These are phyloP conservation scores for Acanthamoeba sp. DNA, from an alignment of 208 protist species.

Conservation along the genomic window DNA sequence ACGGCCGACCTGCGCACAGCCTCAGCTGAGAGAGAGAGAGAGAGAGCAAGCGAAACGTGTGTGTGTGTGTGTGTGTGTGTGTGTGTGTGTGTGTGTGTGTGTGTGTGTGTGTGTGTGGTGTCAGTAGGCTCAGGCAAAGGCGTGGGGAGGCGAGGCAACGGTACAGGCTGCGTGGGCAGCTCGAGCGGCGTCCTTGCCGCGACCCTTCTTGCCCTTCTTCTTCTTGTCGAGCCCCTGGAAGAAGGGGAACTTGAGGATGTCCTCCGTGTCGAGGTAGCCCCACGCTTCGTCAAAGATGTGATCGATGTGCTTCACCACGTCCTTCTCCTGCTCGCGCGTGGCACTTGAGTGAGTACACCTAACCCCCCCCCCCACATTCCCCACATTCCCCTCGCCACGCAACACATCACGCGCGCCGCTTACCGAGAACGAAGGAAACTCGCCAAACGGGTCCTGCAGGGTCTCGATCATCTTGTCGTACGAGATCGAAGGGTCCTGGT, in stretches of 20 bases:
- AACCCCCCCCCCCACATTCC: not conserved
- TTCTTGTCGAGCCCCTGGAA: constrained; percentile 46
- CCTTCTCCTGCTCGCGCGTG: not conserved
- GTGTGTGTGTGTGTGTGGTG: not conserved
- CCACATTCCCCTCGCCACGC: not conserved
- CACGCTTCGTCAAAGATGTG: constrained; percentile 47
- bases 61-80: not conserved
- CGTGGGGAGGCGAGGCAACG: not conserved
- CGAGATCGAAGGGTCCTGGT: constrained; percentile 21
- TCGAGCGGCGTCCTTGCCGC: constrained; percentile 42
- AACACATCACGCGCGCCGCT: not conserved
- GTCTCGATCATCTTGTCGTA: constrained; percentile 50
- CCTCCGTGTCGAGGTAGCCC: constrained; percentile 54
- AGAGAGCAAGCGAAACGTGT: not conserved
- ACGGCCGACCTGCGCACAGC: not conserved
- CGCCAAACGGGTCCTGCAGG: constrained; percentile 14
- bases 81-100: not conserved
- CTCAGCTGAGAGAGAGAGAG: not conserved
- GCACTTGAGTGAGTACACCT: not conserved
- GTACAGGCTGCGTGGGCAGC: constrained; percentile 27
- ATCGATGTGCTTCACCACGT: constrained; percentile 39
- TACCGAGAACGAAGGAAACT: constrained; percentile 57
- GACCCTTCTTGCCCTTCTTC: constrained; percentile 62
- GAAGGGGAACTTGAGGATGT: constrained; percentile 66
- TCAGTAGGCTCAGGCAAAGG: not conserved